These are phyloP conservation scores for Clavispora carvajalis DNA, from an alignment of 805 yeast species.

Conservation along the genomic window DNA sequence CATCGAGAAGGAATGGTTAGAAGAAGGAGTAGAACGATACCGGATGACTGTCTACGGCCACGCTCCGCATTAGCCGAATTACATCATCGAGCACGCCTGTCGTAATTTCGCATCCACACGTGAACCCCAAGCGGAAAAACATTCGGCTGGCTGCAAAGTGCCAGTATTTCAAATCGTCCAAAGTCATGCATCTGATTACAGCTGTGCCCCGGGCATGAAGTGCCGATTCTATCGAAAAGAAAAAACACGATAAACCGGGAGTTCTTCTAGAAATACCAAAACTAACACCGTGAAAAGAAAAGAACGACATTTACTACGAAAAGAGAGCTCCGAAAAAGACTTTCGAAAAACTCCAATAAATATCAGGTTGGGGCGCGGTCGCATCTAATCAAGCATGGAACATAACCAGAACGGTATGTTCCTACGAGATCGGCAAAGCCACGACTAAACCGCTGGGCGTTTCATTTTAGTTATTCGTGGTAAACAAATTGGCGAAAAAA, in stretches of 20 bases:
- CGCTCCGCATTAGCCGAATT: background rate
- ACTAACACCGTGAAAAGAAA: constrained; percentile 30
- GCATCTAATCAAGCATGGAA: constrained; percentile 13
- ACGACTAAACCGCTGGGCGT: constrained; percentile 24
- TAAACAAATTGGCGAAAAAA: constrained; percentile 20
- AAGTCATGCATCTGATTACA: background rate
- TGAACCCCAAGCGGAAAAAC: background rate
- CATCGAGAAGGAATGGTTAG: constrained; percentile 11
- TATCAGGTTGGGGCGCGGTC: constrained; percentile 11
- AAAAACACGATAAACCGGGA: constrained; percentile 45
- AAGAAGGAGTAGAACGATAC: background rate
- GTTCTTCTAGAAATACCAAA: constrained; percentile 32
- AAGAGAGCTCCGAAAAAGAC: background rate
- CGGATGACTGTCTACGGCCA: background rate
- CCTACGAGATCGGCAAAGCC: constrained; percentile 14
- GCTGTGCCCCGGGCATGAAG: constrained; percentile 49
- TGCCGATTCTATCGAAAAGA: constrained; percentile 35
- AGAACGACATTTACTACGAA: constrained; percentile 8
- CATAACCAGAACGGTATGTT: constrained; percentile 21
- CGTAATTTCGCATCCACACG: background rate
- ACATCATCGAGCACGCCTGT: background rate
- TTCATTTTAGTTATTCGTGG: constrained; percentile 28
- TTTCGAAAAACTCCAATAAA: background rate
- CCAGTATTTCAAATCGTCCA: too few relatives aligned
- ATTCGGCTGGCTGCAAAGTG: background rate